Evolutionary conservation across 2,329 filamentous ascomycete species (phyloP).

Genomic region (Conoideocrella luteorostrata): DNA sequence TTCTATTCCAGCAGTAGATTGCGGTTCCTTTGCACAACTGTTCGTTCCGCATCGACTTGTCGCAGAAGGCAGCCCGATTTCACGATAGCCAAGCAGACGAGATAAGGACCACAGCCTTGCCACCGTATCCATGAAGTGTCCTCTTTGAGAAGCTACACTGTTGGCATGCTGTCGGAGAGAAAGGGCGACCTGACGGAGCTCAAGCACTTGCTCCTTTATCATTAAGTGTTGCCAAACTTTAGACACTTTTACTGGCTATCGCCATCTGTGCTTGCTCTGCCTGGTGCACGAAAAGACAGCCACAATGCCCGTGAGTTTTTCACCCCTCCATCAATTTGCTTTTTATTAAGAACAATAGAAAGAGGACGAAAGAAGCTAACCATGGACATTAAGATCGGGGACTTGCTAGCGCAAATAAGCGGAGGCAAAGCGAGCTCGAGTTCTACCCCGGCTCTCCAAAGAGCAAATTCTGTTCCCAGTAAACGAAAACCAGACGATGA

Average conservation of each 20-base stretch:
- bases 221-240: no score
- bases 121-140: conserved; percentile 2
- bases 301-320: conserved; percentile 25
- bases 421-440: conserved; percentile 41
- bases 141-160: conserved; percentile 3
- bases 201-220: no score
- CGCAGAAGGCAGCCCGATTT: background rate
- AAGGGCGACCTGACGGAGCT: background rate
- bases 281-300: background rate
- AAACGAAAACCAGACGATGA: conserved; percentile 56
- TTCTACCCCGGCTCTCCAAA: conserved; percentile 22
- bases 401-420: conserved; percentile 48
- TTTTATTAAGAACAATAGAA: background rate
- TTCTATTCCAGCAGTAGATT: no score
- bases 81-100: background rate
- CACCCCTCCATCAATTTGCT: background rate
- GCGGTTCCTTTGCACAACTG: background rate
- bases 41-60: background rate
- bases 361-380: background rate
- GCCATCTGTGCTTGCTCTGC: no score
- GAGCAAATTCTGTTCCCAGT: conserved; percentile 20
- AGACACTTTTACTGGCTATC: no score
- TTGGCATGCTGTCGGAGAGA: conserved; percentile 2
- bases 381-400: conserved; percentile 23
- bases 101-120: background rate